Base-by-base conservation (phyloP, 805 yeast species). In the Yamadazyma scolyti region DNA sequence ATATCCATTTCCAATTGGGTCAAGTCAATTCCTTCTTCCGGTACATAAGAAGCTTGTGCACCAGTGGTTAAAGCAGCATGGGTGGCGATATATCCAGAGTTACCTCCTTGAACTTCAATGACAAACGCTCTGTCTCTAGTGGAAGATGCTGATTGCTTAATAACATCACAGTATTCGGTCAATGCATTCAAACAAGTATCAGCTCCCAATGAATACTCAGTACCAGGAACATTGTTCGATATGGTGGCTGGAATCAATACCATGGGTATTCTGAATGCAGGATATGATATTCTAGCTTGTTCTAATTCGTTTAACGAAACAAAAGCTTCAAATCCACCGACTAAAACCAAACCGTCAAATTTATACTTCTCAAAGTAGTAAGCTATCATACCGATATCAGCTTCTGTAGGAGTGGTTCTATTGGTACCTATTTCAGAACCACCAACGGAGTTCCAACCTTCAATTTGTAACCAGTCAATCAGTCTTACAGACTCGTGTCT, bases 291-390 rank as follows among this genome's bases (percentile, higher is more conserved):
- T 58, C 96, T 77, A 19, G 93, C 87, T 45, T 72, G 71, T 46
- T 84, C 82, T 44, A 93, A 73, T 65, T 88, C 84, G 48, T 84
- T 77, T 46, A 93, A 71, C 1, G 97, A 77, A 8, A 72, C 72
- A 70, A 80, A 93, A n/a, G 96, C 97, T 68, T 93, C 98, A 53
- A 89, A 93, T 1, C 98, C 98, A 46, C 99, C 99, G 39, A 93
- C 79, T 36, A 93, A 72, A 39, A 93, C 74, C 43, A 90, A 72
- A 23, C 97, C 98, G 52, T 93, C 93, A 52, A 93, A 78, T 34
- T 74, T 65, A 58, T 79, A 81, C 61, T 87, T 87, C 57, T 90
- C 95, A 71, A 93, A 81, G 58, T 89, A 85, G 64, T 78, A 90
- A 3, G 98, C 96, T 47, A 89, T 79, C 54, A 87, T 75, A 31